Base-by-base conservation (phyloP, 495 filamentous ascomycete genomes). In the Penicillium fimorum region DNA sequence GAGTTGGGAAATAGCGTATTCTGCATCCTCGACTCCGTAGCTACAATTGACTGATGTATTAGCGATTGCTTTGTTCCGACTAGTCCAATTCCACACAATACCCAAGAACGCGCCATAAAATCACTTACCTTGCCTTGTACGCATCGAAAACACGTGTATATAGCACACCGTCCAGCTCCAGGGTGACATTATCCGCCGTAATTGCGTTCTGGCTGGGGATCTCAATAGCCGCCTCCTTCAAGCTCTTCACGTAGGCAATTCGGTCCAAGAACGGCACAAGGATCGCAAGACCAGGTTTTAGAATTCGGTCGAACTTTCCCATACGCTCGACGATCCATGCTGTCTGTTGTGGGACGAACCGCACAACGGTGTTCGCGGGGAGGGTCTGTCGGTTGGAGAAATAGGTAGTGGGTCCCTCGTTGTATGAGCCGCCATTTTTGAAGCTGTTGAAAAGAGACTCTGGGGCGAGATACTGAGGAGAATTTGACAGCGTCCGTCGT, bases 311-410 rank as follows among this genome's bases (percentile, higher is more conserved):
- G 78, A 94, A 98, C 69, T 92, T 93, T 47, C 94, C 94, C 94
- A 98, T 98, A 58, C 94, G 90, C 76, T 98, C 95, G 38, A 98
- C 94, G 56, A 98, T 91, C 95, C 95, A 98, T 77, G 94, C 95
- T 53, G 93, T 96, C 77, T 97, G 94, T 73, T 98, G 95, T 10
- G 95, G 94, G 27, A 98, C 95, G 77, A 98, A 98, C 53, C 92
- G 91, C 59, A 98, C 81, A 61, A 98, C 80, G 24, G 95, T 97
- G 76, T 97, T 98, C 53, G 92, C 87, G 22, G 94, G 94, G 25
- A 96, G 78, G 15, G 80, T 70, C 46, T 79, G 71, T 35, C 82
- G 81, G 63, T 82, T 83, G 60, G 86, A 82, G 69, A 87, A 88
- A 58, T 81, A 79, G 3, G 72, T 73, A 8, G 75, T 59, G 2